Conservation (phyloP, 148 eudicot genomes). For the Chenopodium formosanum region DNA sequence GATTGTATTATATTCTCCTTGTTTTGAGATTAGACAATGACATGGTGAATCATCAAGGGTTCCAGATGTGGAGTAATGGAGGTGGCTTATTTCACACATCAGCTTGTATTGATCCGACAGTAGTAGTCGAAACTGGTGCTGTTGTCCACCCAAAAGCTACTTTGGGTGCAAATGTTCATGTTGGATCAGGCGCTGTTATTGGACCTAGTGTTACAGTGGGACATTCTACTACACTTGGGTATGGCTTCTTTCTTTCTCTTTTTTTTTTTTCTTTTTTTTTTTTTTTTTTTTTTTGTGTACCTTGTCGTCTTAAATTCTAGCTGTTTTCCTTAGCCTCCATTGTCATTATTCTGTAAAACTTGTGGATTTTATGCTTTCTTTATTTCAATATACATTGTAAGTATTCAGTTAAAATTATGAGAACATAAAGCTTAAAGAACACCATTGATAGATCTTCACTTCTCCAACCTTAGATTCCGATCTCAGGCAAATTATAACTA, state of each 20-base stretch:
- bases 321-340: neutral
- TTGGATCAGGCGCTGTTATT: conserved; percentile 81
- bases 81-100: conserved; percentile 71
- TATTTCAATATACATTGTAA: neutral
- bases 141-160: conserved; percentile 65
- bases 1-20: neutral
- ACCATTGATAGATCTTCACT: no score
- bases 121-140: conserved; percentile 68
- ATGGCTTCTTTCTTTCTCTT: no score
- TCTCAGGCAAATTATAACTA: no score
- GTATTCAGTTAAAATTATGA: no score
- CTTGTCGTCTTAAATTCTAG: neutral
- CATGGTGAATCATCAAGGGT: conserved; percentile 39
- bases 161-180: conserved; percentile 59
- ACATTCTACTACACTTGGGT: conserved; percentile 81
- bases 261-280: neutral
- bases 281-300: no score
- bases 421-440: no score
- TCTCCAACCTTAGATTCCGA: no score
- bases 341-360: neutral
- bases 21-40: conserved; percentile 46
- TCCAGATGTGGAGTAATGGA: conserved; percentile 70
- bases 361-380: neutral
- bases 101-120: conserved; percentile 66
- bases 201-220: conserved; percentile 78